Evolutionary conservation across 768 basidiomycete genomes (phyloP), one percentile per base, ranked within the genome.

Genomic region (Mycena latifolia): DNA sequence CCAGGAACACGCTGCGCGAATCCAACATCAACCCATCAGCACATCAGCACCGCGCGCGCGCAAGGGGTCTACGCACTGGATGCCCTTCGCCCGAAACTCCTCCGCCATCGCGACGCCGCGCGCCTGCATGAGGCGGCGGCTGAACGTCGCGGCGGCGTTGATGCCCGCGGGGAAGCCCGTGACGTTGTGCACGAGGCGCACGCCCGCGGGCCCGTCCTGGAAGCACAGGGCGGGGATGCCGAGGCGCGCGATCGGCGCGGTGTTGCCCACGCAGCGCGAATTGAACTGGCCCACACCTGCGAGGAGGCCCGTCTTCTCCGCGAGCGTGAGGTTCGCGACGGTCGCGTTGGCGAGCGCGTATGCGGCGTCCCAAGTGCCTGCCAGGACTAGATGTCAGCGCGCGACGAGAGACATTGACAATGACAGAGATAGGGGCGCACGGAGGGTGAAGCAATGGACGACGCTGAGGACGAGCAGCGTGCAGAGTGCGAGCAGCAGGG

Each of bases 11-110:
- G 33, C 63, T 65, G 48, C 1, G 20, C n/a, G 52, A 20, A 31
- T 7, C 12, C 33, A 35, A 14, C n/a, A n/a, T n/a, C n/a, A n/a
- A n/a, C n/a, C 33, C 33, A 14, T 35, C 33, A 35, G 33, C 14
- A n/a, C n/a, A n/a, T n/a, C n/a, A n/a, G n/a, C n/a, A n/a, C n/a
- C n/a, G n/a, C n/a, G n/a, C n/a, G n/a, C n/a, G n/a, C n/a, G n/a
- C n/a, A n/a, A n/a, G n/a, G n/a, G n/a, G n/a, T n/a, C 22, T 11
- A 73, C 11, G 68, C 79, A 50, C 71, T 87, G 73, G 12, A 82
- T 81, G 9, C 86, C 86, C 69, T 85, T 82, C 31, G 75, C 80
- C 28, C 76, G 73, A 73, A 83, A 84, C 72, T 88, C 86, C 47
- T 77, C 56, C 15, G 82, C 85, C 77, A 86, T 79, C 0, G 83